These are phyloP conservation scores for Lipomyces starkeyi DNA, from an alignment of 805 yeast genomes.

Conservation along the genomic window DNA sequence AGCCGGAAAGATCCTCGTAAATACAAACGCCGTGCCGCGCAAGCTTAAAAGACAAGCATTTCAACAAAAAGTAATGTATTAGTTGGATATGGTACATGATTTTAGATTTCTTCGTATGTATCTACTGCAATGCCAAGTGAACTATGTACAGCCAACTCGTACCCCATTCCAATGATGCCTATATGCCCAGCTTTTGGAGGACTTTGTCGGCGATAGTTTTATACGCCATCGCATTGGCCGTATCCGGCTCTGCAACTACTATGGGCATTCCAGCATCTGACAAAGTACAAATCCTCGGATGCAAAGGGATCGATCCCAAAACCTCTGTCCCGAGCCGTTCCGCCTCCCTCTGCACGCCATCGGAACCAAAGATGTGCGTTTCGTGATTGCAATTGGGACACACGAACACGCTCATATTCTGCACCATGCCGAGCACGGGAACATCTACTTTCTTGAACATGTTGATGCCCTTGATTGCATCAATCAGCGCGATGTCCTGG, in stretches of 20 bases:
- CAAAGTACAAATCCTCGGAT: constrained; percentile 61
- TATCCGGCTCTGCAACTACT: constrained; percentile 53
- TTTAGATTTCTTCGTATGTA: neutral
- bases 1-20: constrained; percentile 52
- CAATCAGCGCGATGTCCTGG: constrained; percentile 81
- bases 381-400: constrained; percentile 81
- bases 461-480: constrained; percentile 78
- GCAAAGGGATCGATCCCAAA: constrained; percentile 72
- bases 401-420: constrained; percentile 77
- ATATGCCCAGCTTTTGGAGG: constrained; percentile 36
- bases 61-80: neutral
- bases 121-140: neutral
- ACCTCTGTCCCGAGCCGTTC: constrained; percentile 55
- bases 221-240: constrained; percentile 53
- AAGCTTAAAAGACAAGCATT: neutral
- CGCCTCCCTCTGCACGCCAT: constrained; percentile 62
- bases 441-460: constrained; percentile 76
- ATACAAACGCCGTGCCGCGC: constrained; percentile 41
- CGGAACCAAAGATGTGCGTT: constrained; percentile 74
- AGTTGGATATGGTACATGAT: neutral
- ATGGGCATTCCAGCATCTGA: constrained; percentile 73
- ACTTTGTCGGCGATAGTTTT: constrained; percentile 54
- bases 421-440: constrained; percentile 77
- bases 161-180: neutral
- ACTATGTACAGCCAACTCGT: neutral